Conservation (phyloP, 768 basidiomycete species). For the Naganishia friedmannii region DNA sequence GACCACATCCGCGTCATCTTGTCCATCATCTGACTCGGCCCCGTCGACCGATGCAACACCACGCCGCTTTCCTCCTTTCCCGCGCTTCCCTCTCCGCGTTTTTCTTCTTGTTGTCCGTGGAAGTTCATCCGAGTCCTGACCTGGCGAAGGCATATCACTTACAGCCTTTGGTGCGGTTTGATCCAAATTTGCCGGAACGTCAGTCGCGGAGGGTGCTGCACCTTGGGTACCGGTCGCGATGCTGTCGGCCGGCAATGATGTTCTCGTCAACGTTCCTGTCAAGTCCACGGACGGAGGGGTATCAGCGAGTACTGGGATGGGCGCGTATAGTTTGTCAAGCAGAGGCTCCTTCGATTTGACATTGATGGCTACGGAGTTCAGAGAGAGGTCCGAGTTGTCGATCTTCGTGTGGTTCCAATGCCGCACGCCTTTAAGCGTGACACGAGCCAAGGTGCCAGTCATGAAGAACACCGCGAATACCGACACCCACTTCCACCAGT, state of each 20-base stretch:
- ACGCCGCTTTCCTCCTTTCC: constrained; percentile 56
- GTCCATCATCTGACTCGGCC: constrained; percentile 49
- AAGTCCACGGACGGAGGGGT: too few relatives aligned
- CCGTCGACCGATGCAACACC: constrained; percentile 42
- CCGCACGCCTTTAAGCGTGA: constrained; percentile 24
- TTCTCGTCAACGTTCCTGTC: background rate
- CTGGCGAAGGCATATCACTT: background rate
- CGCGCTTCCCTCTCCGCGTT: constrained; percentile 55
- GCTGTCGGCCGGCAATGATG: background rate
- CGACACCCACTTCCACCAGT: constrained; percentile 32
- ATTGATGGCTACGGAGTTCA: background rate
- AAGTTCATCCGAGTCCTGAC: constrained; percentile 45
- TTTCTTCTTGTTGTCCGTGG: constrained; percentile 23
- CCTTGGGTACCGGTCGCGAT: background rate
- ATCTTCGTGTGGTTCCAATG: constrained; percentile 16
- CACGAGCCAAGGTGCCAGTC: constrained; percentile 12
- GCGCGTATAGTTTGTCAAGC: background rate
- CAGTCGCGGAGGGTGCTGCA: background rate
- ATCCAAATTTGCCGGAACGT: background rate
- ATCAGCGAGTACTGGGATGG: background rate
- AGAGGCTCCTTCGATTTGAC: background rate
- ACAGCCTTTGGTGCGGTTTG: background rate
- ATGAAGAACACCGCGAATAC: constrained; percentile 15
- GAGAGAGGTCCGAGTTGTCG: constrained; percentile 17
- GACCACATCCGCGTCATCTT: constrained; percentile 38